These are phyloP conservation scores for Apiospora hydei DNA, from an alignment of 2,329 filamentous ascomycete species.

Conservation along the genomic window DNA sequence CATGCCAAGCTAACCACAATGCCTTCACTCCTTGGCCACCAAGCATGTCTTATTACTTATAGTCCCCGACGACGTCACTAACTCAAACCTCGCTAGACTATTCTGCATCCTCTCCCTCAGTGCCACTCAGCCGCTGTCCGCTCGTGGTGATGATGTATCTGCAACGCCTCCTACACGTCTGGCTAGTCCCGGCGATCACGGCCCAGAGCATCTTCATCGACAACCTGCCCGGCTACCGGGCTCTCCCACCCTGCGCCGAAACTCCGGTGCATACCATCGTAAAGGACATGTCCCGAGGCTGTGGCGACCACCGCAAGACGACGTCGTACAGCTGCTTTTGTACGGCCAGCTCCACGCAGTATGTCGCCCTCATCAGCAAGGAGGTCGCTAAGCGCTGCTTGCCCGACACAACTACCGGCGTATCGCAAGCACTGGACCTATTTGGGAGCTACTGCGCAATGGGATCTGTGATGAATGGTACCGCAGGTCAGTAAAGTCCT, in stretches of 20 bases:
- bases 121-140: background rate
- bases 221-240: background rate
- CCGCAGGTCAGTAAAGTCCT: background rate
- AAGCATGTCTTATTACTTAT: background rate
- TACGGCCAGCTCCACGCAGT: background rate
- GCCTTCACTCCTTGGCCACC: background rate
- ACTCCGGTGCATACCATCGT: constrained; percentile 8
- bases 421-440: background rate
- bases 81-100: background rate
- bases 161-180: background rate
- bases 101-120: background rate
- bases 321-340: constrained; percentile 26
- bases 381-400: constrained; percentile 8
- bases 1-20: background rate
- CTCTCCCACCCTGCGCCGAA: constrained; percentile 20
- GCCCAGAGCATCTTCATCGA: constrained; percentile 21
- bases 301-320: background rate
- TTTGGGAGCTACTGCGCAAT: constrained; percentile 18
- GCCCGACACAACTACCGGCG: background rate
- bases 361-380: constrained; percentile 8
- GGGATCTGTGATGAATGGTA: background rate
- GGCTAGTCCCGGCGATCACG: background rate
- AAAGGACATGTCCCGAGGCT: background rate
- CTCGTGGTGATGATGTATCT: background rate
- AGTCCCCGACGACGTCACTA: background rate